phyloP scores from a whole-genome alignment of 805 yeast species.

The Saccharomycopsis vini region DNA sequence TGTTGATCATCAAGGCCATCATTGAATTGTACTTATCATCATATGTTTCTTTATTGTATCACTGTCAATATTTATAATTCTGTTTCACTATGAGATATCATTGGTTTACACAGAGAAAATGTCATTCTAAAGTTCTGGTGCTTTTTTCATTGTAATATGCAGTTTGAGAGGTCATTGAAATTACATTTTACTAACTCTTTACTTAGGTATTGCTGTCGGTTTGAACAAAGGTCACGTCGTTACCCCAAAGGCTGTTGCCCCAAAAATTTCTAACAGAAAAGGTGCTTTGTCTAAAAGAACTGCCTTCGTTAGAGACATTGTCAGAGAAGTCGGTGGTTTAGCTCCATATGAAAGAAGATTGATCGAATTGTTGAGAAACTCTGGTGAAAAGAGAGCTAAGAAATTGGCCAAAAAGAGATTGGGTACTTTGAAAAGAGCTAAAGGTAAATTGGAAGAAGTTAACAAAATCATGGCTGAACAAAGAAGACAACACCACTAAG shows the following conservation, averaged over 20 bases:
- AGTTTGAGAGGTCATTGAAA: not conserved
- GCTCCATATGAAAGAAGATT: conserved; percentile 99
- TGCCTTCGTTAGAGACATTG: conserved; percentile 87
- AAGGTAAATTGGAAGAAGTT: conserved; percentile 99
- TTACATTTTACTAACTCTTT: not conserved
- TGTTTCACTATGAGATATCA: too few species aligned
- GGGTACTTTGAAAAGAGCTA: conserved; percentile 99
- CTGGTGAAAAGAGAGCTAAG: conserved; percentile 99
- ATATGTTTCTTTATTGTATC: too few species aligned
- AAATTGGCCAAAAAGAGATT: conserved; percentile 99
- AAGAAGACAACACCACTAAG: conserved; percentile 58
- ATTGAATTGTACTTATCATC: too few species aligned
- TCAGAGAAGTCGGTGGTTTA: conserved; percentile 95
- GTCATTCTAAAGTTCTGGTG: too few species aligned
- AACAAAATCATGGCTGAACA: conserved; percentile 92
- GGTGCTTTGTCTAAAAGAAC: conserved; percentile 96
- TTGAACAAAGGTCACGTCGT: conserved; percentile 99
- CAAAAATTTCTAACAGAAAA: conserved; percentile 92
- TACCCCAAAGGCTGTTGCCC: conserved; percentile 72
- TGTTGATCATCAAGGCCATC: too few species aligned
- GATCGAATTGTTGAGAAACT: conserved; percentile 98
- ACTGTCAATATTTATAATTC: too few species aligned
- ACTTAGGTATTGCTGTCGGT: conserved; percentile 88
- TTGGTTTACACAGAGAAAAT: too few species aligned
- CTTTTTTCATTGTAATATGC: not conserved